Evolutionary conservation across 163 green algal species (phyloP).

Genomic region (Trebouxia gelatinosa): DNA sequence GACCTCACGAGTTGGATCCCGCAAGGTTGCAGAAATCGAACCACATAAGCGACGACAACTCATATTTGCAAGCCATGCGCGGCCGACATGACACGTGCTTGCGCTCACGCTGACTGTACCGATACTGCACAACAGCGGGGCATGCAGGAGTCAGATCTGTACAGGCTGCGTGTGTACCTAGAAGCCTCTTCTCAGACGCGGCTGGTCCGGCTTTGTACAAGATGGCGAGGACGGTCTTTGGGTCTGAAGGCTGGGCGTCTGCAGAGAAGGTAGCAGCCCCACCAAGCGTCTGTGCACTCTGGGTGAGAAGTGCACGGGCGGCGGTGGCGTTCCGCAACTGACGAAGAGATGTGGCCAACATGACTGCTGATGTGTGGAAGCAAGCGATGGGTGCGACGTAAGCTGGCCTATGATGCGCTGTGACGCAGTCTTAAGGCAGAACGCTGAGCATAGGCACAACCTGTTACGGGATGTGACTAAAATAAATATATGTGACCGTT

Average conservation of each 20-base stretch:
- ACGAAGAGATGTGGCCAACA: constrained; percentile 18
- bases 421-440: too few species aligned
- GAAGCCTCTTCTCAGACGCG: constrained; percentile 17
- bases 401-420: too few species aligned
- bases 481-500: too few species aligned
- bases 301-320: neutral
- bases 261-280: neutral
- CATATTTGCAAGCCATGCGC: neutral
- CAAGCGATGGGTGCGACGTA: too few species aligned
- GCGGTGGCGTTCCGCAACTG: constrained; percentile 6
- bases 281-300: neutral
- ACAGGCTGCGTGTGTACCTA: constrained; percentile 15
- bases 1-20: neutral
- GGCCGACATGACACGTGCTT: neutral
- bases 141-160: neutral
- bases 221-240: constrained; percentile 33
- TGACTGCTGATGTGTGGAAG: too few species aligned
- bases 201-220: constrained; percentile 32
- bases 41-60: too few species aligned
- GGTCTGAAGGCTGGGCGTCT: constrained; percentile 2
- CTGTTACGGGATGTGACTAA: too few species aligned
- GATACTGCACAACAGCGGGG: neutral
- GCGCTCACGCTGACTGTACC: neutral
- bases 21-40: too few species aligned
- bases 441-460: too few species aligned